Evolutionary conservation across 805 yeast genomes (phyloP).

Genomic region (Peterozyma toletana): DNA sequence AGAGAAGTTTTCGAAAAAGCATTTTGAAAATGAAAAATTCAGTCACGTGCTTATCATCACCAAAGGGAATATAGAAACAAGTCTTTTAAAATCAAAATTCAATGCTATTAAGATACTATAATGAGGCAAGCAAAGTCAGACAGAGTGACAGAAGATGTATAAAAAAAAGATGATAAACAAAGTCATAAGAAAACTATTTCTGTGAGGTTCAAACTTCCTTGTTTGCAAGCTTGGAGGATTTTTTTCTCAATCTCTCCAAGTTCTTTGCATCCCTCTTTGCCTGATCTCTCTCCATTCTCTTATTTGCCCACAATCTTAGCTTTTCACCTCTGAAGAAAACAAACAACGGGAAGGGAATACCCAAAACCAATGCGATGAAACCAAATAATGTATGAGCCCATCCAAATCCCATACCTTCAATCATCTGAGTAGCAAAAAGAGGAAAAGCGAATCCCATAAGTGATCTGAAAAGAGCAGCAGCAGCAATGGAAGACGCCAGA

Average conservation of each 20-base stretch:
- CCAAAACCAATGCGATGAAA: slow-evolving; percentile 45
- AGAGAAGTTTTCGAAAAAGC: too few species aligned
- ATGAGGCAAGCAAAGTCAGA: too few species aligned
- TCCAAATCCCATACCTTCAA: slow-evolving; percentile 48
- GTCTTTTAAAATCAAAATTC: too few species aligned
- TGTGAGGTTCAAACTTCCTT: not conserved
- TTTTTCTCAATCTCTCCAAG: slow-evolving; percentile 24
- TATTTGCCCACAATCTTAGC: slow-evolving; percentile 51
- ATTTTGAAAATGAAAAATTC: too few species aligned
- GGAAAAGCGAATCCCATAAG: slow-evolving; percentile 67
- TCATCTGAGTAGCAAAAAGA: slow-evolving; percentile 54
- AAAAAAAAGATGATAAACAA: too few species aligned
- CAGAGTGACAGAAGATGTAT: too few species aligned
- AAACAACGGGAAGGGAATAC: slow-evolving; percentile 64
- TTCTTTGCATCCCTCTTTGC: slow-evolving; percentile 36
- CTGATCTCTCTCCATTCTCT: slow-evolving; percentile 36
- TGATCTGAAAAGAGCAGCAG: slow-evolving; percentile 63
- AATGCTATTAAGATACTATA: too few species aligned
- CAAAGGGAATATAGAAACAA: too few species aligned
- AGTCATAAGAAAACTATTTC: too few species aligned
- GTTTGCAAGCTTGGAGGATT: not conserved
- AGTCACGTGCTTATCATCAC: too few species aligned
- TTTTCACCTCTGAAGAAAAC: slow-evolving; percentile 50
- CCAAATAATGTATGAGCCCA: slow-evolving; percentile 68
- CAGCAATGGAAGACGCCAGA: slow-evolving; percentile 64